Evolutionary conservation across 116 monocot species (phyloP), one percentile per base, ranked within the genome.

Genomic region (Posidonia oceanica): DNA sequence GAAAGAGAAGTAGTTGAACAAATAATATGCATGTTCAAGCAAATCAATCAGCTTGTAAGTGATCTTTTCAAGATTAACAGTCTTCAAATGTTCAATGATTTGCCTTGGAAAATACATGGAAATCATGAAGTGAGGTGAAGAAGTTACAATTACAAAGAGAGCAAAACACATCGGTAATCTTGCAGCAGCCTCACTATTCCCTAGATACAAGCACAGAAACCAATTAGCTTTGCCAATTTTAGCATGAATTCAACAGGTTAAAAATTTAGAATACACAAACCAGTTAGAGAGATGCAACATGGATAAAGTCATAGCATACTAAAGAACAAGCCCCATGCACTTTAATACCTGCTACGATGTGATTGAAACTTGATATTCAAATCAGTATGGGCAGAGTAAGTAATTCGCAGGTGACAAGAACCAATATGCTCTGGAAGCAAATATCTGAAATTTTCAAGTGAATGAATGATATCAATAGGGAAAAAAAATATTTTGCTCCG

Each of bases 341-440:
- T 54, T 7, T 29, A 42, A 53, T 83, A 96, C 95, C 95, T 91
- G 87, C 91, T 96, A 15, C 91, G 82, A 80, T 96, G 86, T 38
- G 95, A 96, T 74, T 96, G 91, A 76, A 96, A 96, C 75, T 96
- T 91, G 55, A 96, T 96, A 69, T 91, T 96, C 74, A 96, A 68
- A 80, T 91, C 95, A 66, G 83, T 96, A 42, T 91, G 95, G 11
- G 91, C 95, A 54, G 95, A 96, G 70, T 82, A 96, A 4, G 86
- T 82, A 57, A 91, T 96, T n/a, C 91, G 88, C 75, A 96, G 53
- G 74, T 91, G 78, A 65, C 88, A 96, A 5, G 91, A 80, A 14
- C 59, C 57, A 40, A 96, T 77, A 80, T 96, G 91, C 17, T 86
- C 91, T 54, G 91, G 95, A 76, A 96, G 95, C 40, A 96, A 78